phyloP scores from a whole-genome alignment of 139 green algal genomes.

The Haematococcus sp. region DNA sequence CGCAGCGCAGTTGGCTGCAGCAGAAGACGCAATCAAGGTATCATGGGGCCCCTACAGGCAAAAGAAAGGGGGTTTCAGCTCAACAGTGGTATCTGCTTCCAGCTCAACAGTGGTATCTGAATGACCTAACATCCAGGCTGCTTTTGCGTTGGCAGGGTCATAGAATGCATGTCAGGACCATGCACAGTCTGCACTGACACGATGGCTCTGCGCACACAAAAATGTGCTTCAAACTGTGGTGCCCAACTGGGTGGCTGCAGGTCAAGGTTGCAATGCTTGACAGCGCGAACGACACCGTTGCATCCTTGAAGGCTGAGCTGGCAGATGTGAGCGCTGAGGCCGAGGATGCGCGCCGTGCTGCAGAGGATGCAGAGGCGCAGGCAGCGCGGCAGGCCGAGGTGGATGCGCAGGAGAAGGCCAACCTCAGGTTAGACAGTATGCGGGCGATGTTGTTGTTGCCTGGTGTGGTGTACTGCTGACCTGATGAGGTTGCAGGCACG shows the following conservation, averaged over 20 bases:
- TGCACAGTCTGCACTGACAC: no score
- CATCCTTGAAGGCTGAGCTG: slow-evolving; percentile 52
- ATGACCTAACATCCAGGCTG: no score
- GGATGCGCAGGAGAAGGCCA: slow-evolving; percentile 23
- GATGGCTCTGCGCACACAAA: no score
- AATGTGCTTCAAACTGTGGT: no score
- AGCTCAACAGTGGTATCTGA: no score
- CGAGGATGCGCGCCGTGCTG: slow-evolving; percentile 36
- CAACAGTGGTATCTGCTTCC: no score
- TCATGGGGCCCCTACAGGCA: no score
- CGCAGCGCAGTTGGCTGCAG: slow-evolving; percentile 26
- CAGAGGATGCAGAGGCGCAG: slow-evolving; percentile 41
- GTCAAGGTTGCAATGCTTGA: slow-evolving; percentile 76
- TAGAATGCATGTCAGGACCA: no score
- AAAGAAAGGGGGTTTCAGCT: no score
- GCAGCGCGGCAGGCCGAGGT: slow-evolving; percentile 24
- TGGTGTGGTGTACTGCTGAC: no score
- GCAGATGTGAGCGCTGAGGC: slow-evolving; percentile 30
- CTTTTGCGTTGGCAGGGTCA: background rate
- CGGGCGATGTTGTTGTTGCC: background rate
- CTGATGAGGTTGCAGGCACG: no score
- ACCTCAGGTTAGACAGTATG: slow-evolving; percentile 24
- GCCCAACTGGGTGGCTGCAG: slow-evolving; percentile 42
- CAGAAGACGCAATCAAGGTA: slow-evolving; percentile 57
- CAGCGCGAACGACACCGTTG: slow-evolving; percentile 64